Percentiles rank a stretch among this genome's conserved stretches.
Evolutionary conservation across 495 filamentous ascomycete genomes (phyloP).

Genomic region (Penicillium tannophilum): DNA sequence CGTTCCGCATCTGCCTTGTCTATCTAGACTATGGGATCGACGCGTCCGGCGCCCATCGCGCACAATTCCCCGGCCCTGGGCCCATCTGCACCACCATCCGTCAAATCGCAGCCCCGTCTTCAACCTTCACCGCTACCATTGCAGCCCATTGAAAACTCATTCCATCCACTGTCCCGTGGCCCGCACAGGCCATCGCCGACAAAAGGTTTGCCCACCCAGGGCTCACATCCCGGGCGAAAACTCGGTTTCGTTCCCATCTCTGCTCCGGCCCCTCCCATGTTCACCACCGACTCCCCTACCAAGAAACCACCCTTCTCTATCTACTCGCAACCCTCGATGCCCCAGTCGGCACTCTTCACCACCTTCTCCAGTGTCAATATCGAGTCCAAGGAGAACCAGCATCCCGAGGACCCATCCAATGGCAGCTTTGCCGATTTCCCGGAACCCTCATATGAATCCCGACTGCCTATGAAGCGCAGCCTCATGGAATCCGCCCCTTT

Average conservation of each 20-base stretch:
- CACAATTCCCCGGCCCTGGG: conserved; percentile 66
- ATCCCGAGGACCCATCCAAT: conserved; percentile 46
- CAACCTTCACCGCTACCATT: conserved; percentile 54
- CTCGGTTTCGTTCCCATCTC: conserved; percentile 65
- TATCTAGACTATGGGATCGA: conserved; percentile 57
- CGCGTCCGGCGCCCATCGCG: conserved; percentile 62
- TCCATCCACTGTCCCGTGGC: conserved; percentile 55
- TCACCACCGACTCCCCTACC: conserved; percentile 80
- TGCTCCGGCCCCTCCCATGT: conserved; percentile 63
- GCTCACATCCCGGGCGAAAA: conserved; percentile 36
- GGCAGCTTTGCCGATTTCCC: conserved; percentile 56
- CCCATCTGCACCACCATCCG: conserved; percentile 51
- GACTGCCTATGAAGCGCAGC: conserved; percentile 62
- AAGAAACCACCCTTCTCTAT: conserved; percentile 69
- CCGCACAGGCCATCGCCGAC: conserved; percentile 61
- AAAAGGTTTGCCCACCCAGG: conserved; percentile 48
- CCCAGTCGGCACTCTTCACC: conserved; percentile 65
- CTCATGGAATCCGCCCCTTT: conserved; percentile 75
- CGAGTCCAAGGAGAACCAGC: conserved; percentile 68
- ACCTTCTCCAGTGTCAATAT: conserved; percentile 57
- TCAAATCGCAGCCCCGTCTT: conserved; percentile 47
- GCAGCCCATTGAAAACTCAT: conserved; percentile 46
- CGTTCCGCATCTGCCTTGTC: conserved; percentile 8
- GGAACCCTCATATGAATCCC: conserved; percentile 59
- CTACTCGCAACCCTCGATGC: conserved; percentile 45